A percentile compares a stretch with the other conserved stretches of the same genome.
These are phyloP conservation scores for Aspergillus sp. DNA, from an alignment of 2,329 filamentous ascomycete species.

Conservation along the genomic window DNA sequence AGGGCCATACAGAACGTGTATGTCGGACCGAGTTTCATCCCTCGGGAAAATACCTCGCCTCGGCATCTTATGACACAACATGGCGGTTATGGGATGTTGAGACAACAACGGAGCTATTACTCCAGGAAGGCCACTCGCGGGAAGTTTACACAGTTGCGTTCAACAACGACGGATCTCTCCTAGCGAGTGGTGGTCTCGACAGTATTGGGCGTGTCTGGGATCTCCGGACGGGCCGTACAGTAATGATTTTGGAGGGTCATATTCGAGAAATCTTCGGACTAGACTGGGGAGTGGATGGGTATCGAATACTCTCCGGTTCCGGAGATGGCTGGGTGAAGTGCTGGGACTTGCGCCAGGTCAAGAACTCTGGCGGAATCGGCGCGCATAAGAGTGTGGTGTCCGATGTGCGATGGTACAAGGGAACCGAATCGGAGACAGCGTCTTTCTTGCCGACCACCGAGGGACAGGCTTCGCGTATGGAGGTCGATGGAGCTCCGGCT, in stretches of 20 bases:
- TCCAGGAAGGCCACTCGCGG: constrained; percentile 93
- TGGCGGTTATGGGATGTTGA: constrained; percentile 97
- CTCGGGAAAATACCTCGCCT: constrained; percentile 85
- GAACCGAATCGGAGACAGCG: constrained; percentile 70
- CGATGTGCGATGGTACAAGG: constrained; percentile 92
- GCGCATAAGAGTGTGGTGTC: constrained; percentile 91
- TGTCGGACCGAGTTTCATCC: constrained; percentile 95
- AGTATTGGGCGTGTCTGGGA: constrained; percentile 97
- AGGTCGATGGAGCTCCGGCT: constrained; percentile 35
- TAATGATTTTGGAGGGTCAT: constrained; percentile 93
- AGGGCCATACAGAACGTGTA: constrained; percentile 83
- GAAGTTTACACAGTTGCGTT: constrained; percentile 91
- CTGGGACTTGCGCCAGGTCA: constrained; percentile 93
- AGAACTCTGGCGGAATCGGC: constrained; percentile 80
- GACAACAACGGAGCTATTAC: constrained; percentile 78
- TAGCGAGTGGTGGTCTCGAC: constrained; percentile 91
- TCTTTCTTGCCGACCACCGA: constrained; percentile 63
- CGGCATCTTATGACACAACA: constrained; percentile 92
- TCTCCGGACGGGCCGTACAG: constrained; percentile 84
- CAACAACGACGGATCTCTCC: constrained; percentile 85
- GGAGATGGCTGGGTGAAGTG: constrained; percentile 96
- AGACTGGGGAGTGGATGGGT: constrained; percentile 89
- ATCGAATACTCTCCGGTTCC: constrained; percentile 89
- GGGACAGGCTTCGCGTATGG: constrained; percentile 65
- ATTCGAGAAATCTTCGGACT: constrained; percentile 92